Evolutionary conservation across 1,284 basidiomycete genomes (phyloP), one percentile per base, ranked within the genome.

Genomic region (Mycosarcoma mackinlayi): DNA sequence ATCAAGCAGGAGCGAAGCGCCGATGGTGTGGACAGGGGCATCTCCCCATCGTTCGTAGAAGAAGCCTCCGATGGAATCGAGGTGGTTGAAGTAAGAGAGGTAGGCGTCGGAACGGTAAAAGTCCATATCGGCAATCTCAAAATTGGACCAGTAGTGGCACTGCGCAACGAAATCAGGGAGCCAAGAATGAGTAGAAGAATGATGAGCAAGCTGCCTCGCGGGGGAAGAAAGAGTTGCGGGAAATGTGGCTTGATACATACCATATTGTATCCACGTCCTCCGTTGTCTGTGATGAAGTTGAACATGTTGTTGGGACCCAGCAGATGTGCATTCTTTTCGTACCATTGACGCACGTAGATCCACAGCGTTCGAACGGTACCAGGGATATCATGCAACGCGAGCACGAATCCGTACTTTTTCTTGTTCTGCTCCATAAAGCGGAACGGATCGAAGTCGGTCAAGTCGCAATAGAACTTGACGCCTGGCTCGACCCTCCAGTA

Each of bases 401-500:
- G 87, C 0, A 90, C 92, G 81, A 91, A 94, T 13, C 90, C 90
- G 87, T 83, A 84, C 53, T 78, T 64, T 34, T 92, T 92, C 55
- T 90, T 86, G 63, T 89, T 85, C 50, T 90, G 87, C 84, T 93
- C 86, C 93, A 96, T 94, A 72, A 92, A 84, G 48, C 93, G 58
- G 86, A 95, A 94, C 6, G 93, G 93, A 75, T 93, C 92, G 72
- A 90, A 90, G 47, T 87, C 85, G 34, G 50, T 61, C 40, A 92
- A 60, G 73, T 92, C 89, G 76, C 92, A 93, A 80, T 88, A 91
- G 79, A 88, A 91, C 78, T 89, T 87, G 64, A 92, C 88, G 46
- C 87, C 87, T 3, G 91, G 91, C 86, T 88, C 87, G 82, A 92
- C 88, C 77, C 89, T 89, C 94, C 94, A 97, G 84, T 97, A 97